phyloP scores from a whole-genome alignment of 805 yeast species.

The Saturnispora ahearnii region DNA sequence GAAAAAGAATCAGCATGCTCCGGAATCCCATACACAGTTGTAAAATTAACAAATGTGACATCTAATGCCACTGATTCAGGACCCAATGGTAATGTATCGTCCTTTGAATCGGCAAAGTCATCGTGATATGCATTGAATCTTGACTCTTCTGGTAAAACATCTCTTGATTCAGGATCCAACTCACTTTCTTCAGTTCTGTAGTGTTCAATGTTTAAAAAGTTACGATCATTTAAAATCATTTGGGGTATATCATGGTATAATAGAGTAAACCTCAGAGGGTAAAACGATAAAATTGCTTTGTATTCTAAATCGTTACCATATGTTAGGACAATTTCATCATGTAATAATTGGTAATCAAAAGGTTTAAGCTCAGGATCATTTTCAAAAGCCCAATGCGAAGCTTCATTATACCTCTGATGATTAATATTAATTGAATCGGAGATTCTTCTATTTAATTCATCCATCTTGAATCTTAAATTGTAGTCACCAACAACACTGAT shows the following conservation, averaged over 20 bases:
- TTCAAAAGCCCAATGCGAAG: conserved; percentile 50
- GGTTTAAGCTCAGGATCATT: conserved; percentile 16
- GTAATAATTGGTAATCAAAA: conserved; percentile 17
- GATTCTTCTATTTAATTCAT: conserved; percentile 45
- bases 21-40: conserved; percentile 85
- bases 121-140: conserved; percentile 63
- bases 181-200: conserved; percentile 43
- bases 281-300: conserved; percentile 33
- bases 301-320: conserved; percentile 35
- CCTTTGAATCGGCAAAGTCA: conserved; percentile 53
- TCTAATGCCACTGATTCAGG: conserved; percentile 89
- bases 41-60: conserved; percentile 49
- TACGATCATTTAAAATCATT: conserved; percentile 56
- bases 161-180: conserved; percentile 27
- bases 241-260: conserved; percentile 37
- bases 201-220: conserved; percentile 78
- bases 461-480: conserved; percentile 52
- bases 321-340: conserved; percentile 14
- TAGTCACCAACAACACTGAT: conserved; percentile 48
- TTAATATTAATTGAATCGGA: conserved; percentile 16
- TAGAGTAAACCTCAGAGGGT: conserved; percentile 45
- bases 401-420: conserved; percentile 48
- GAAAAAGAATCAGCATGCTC: conserved; percentile 85
- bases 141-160: conserved; percentile 50
- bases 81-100: conserved; percentile 65